Evolutionary conservation across 768 basidiomycete genomes (phyloP).

Genomic region (Porpolomopsis calyptriformis): DNA sequence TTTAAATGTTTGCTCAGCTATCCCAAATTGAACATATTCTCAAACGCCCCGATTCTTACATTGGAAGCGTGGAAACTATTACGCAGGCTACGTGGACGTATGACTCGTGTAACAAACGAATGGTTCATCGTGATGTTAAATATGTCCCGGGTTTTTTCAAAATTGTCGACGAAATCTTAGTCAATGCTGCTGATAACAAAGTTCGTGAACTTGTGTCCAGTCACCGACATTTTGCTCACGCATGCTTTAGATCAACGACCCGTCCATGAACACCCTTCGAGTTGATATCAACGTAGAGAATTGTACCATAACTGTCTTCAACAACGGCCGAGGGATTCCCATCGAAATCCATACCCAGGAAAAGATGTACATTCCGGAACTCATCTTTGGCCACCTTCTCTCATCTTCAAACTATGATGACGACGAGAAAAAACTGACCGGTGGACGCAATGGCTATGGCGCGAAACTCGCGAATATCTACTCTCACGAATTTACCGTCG

Average conservation of each 20-base stretch:
- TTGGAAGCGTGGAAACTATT: conserved; percentile 87
- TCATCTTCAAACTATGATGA: conserved; percentile 98
- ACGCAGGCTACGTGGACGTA: conserved; percentile 91
- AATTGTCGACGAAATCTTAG: conserved; percentile 97
- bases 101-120: conserved; percentile 72
- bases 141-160: conserved; percentile 99
- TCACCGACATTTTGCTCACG: not conserved
- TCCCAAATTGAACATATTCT: conserved; percentile 92
- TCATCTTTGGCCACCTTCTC: conserved; percentile 93
- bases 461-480: conserved; percentile 98
- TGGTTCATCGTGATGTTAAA: conserved; percentile 72
- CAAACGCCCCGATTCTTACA: conserved; percentile 88
- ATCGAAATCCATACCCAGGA: conserved; percentile 91
- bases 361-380: conserved; percentile 90
- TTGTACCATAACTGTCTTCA: conserved; percentile 82
- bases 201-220: conserved; percentile 29
- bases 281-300: conserved; percentile 77
- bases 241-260: conserved; percentile 70
- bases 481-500: conserved; percentile 90
- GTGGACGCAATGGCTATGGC: conserved; percentile 97
- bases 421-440: conserved; percentile 95
- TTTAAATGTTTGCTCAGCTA: conserved; percentile 39
- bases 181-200: conserved; percentile 99
- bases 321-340: conserved; percentile 94
- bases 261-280: conserved; percentile 85